Evolutionary conservation across 1,284 basidiomycete genomes (phyloP).

Genomic region (Sanguinoderma infundibulare): DNA sequence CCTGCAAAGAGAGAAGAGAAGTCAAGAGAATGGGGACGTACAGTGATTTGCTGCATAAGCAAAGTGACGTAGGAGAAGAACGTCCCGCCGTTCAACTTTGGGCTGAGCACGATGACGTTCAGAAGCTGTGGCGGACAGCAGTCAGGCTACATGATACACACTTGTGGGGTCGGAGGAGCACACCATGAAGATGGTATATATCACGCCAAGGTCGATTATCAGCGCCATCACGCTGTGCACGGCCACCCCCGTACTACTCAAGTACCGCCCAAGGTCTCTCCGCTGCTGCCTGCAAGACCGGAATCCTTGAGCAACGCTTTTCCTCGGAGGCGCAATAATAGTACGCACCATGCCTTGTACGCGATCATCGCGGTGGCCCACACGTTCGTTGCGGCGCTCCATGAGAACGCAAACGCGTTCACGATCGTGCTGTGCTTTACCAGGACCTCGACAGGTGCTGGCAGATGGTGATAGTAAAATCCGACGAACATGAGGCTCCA

Average conservation of each 20-base stretch:
- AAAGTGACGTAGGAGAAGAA: constrained; percentile 14
- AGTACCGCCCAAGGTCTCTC: constrained; percentile 2
- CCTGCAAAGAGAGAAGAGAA: too few species aligned
- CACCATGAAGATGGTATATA: constrained; percentile 18
- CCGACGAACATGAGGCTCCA: constrained; percentile 17
- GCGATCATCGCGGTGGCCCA: constrained; percentile 15
- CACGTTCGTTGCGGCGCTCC: constrained; percentile 15
- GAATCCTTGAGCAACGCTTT: background rate
- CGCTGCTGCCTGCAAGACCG: constrained; percentile 7
- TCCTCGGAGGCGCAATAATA: too few species aligned
- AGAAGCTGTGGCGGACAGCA: background rate
- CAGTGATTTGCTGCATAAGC: constrained; percentile 14
- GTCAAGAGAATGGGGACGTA: constrained; percentile 1
- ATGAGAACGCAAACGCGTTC: constrained; percentile 16
- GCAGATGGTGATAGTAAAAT: constrained; percentile 7
- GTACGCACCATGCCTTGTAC: constrained; percentile 10
- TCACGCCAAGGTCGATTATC: constrained; percentile 11
- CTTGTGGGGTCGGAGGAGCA: too few species aligned
- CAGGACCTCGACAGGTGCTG: constrained; percentile 3
- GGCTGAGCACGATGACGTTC: constrained; percentile 15
- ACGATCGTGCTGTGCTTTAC: constrained; percentile 3
- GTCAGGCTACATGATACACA: too few species aligned
- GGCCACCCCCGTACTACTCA: background rate
- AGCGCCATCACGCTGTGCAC: constrained; percentile 5
- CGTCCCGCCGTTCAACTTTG: constrained; percentile 4